These are phyloP conservation scores for Rhodotorula sp. DNA, from an alignment of 1,284 basidiomycete genomes.

Conservation along the genomic window DNA sequence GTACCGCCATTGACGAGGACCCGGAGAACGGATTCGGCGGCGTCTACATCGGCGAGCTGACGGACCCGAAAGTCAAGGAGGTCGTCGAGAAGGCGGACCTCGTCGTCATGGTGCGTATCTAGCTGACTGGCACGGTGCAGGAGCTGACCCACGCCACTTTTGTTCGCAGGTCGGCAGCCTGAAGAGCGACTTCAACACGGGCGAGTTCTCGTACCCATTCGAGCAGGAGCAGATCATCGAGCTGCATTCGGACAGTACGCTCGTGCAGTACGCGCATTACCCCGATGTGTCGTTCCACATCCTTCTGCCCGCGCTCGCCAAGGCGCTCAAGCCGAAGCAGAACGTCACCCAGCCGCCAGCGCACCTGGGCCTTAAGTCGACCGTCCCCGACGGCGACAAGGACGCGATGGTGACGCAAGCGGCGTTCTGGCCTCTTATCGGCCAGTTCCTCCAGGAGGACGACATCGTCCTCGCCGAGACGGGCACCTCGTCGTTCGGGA, in stretches of 20 bases:
- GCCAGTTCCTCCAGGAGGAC: constrained; percentile 70
- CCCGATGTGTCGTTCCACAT: constrained; percentile 39
- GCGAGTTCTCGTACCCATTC: constrained; percentile 48
- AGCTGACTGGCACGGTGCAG: too few relatives aligned
- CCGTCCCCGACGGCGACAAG: constrained; percentile 34
- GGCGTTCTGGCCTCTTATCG: constrained; percentile 78
- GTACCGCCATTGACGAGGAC: constrained; percentile 75
- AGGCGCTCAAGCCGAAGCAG: constrained; percentile 53
- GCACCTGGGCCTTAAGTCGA: constrained; percentile 50
- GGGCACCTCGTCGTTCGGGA: constrained; percentile 67
- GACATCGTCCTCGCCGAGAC: constrained; percentile 77
- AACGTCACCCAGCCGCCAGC: constrained; percentile 50
- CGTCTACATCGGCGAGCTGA: constrained; percentile 75
- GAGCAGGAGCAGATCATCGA: constrained; percentile 39
- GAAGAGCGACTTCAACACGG: constrained; percentile 88
- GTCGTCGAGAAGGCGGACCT: constrained; percentile 80
- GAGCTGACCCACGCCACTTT: not conserved
- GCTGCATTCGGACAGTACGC: constrained; percentile 78
- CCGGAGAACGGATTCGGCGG: constrained; percentile 80
- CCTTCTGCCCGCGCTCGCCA: constrained; percentile 54
- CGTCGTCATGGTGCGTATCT: constrained; percentile 64
- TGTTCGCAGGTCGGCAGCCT: constrained; percentile 63
- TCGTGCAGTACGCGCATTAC: constrained; percentile 35
- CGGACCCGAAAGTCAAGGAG: constrained; percentile 68
- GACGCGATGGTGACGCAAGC: constrained; percentile 56